Evolutionary conservation across 495 filamentous ascomycete species (phyloP).

Genomic region (Neurospora africana): DNA sequence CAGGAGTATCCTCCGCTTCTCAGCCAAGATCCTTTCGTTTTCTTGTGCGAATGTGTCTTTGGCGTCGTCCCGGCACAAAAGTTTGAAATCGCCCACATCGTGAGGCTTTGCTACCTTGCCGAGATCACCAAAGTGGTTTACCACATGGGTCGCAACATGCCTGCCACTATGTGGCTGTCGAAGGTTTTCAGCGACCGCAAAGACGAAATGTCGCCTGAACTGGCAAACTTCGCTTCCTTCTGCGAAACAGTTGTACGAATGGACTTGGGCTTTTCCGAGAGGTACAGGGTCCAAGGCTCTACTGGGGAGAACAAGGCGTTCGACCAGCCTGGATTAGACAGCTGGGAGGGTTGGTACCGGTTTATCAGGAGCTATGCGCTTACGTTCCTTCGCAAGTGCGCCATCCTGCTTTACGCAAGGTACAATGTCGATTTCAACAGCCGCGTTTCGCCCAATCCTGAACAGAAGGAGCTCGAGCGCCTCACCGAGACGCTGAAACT

Average conservation of each 20-base stretch:
- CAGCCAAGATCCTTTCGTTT: slow-evolving; percentile 70
- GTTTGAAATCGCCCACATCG: slow-evolving; percentile 69
- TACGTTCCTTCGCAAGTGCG: slow-evolving; percentile 79
- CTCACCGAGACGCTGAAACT: slow-evolving; percentile 64
- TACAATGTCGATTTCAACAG: slow-evolving; percentile 81
- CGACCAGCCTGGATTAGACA: slow-evolving; percentile 31
- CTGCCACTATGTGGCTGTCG: slow-evolving; percentile 27
- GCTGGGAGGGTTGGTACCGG: slow-evolving; percentile 29
- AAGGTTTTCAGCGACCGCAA: slow-evolving; percentile 21
- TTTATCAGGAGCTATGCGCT: slow-evolving; percentile 70
- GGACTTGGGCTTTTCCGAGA: slow-evolving; percentile 13
- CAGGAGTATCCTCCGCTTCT: slow-evolving; percentile 58
- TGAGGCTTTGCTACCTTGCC: slow-evolving; percentile 83
- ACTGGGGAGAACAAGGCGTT: slow-evolving; percentile 29
- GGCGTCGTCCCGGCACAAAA: slow-evolving; percentile 36
- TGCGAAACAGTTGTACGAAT: slow-evolving; percentile 25
- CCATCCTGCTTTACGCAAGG: slow-evolving; percentile 75
- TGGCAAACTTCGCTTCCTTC: slow-evolving; percentile 36
- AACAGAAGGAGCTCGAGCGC: slow-evolving; percentile 69
- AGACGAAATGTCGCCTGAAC: slow-evolving; percentile 21
- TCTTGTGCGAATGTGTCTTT: slow-evolving; percentile 69
- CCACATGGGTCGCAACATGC: slow-evolving; percentile 37
- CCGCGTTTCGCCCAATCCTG: slow-evolving; percentile 52
- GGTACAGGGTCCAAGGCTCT: slow-evolving; percentile 1
- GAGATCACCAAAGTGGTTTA: slow-evolving; percentile 74